Evolutionary conservation across 345 rosid species (phyloP).

Genomic region (Citrus sinensis): DNA sequence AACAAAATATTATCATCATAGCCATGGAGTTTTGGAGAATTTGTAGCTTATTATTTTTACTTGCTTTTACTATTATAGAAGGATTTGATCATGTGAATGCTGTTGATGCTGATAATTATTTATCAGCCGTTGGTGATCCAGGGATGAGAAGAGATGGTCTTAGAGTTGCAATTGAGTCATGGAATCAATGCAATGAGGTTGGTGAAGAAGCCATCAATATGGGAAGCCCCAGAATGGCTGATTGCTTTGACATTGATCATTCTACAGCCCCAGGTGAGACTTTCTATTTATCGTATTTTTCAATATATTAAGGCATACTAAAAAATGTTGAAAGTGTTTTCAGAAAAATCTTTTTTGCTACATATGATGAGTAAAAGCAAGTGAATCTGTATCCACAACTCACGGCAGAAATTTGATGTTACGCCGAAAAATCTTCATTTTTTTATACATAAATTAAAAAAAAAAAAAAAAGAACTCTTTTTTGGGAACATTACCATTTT

Average conservation of each 20-base stretch:
- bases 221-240: slow-evolving; percentile 39
- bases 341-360: background rate
- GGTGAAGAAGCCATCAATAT: slow-evolving; percentile 26
- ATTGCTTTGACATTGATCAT: slow-evolving; percentile 30
- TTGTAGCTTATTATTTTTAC: background rate
- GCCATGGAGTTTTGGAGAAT: background rate
- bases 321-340: background rate
- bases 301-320: background rate
- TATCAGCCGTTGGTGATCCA: slow-evolving; percentile 33
- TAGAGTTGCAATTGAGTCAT: slow-evolving; percentile 30
- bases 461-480: background rate
- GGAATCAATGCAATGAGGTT: slow-evolving; percentile 42
- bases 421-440: too few relatives aligned
- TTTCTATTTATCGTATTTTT: background rate
- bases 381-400: background rate
- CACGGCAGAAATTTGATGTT: too few relatives aligned
- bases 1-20: background rate
- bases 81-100: background rate
- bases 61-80: background rate
- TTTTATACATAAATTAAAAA: too few relatives aligned
- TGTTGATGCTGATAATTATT: slow-evolving; percentile 2
- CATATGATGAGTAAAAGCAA: background rate
- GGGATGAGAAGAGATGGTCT: slow-evolving; percentile 34
- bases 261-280: slow-evolving; percentile 2
- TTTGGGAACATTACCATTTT: too few relatives aligned